Evolutionary conservation across 345 rosid species (phyloP), one percentile per base, ranked within the genome.

Genomic region (Trapa incisa): DNA sequence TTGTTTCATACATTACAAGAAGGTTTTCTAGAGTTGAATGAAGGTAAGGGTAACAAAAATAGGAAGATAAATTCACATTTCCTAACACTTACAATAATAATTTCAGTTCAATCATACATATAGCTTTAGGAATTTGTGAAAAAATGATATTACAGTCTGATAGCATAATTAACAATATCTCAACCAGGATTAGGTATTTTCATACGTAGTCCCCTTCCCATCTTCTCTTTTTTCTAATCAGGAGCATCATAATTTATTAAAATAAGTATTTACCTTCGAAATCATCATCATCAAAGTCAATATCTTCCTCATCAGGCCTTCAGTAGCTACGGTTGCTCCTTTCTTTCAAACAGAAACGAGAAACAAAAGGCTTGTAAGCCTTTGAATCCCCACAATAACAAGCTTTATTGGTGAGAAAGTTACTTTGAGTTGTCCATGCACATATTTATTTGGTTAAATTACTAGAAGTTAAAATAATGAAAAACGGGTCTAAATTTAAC

Each of bases 291-390:
- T 22, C 29, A 22, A 22, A 22, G 29, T 22, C 29, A 22, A 22
- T 22, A 57, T 91, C 96, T 76, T 91, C 99, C 7, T 83, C 91
- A 36, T 85, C 97, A 48, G 82, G 76, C 70, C 89, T 79, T 83
- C 85, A 64, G 80, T 73, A 69, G 64, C 81, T 35, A 79, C 32
- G 0, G 83, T 81, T 69, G 78, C 80, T 70, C 96, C 96, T 91
- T 86, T 89, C 99, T 94, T 93, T 71, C 61, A 57, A 65, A 22
- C 72, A 75, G 41, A 32, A 37, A 57, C 54, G 41, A 65, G 41
- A 56, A 61, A 39, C 1, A 66, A 67, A 33, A 6, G 64, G 37
- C 13, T 4, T 1, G 3, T 15, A 2, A 17, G n/a, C 2, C 29
- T 47, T 6, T 6, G 2, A 47, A 22, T 22, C 29, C 29, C 29